Conservation (phyloP, 1,284 basidiomycete species). For the Trichosporon faecale region DNA sequence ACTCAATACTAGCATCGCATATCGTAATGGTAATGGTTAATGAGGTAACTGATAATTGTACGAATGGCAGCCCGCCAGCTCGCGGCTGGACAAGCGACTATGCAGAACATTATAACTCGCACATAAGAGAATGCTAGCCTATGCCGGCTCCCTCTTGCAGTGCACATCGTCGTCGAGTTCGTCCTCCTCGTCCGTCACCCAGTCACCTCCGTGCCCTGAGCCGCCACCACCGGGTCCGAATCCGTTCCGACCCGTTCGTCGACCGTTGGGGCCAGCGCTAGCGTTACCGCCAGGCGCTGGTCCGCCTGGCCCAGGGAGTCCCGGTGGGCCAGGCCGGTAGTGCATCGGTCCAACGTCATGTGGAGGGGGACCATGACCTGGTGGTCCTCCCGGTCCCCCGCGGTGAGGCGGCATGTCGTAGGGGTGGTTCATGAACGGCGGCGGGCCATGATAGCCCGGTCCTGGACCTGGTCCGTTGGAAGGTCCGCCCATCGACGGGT, state of each 20-base stretch:
- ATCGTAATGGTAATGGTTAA: background rate
- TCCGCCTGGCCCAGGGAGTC: constrained; percentile 15
- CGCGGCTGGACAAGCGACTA: background rate
- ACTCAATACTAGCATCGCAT: background rate
- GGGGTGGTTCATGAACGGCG: constrained; percentile 14
- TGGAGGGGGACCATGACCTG: constrained; percentile 11
- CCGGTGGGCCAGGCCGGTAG: constrained; percentile 6
- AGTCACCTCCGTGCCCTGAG: constrained; percentile 1
- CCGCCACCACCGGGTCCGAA: background rate
- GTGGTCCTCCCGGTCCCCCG: constrained; percentile 10
- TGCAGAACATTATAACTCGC: constrained; percentile 5
- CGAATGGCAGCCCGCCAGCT: background rate
- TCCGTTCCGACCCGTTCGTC: background rate
- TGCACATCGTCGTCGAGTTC: constrained; percentile 24
- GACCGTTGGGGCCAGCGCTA: background rate
- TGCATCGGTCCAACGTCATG: constrained; percentile 15
- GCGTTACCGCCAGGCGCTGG: constrained; percentile 16
- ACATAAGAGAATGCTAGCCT: background rate
- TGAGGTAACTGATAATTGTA: background rate
- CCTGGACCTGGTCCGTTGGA: background rate
- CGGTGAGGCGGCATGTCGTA: constrained; percentile 13
- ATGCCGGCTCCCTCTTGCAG: constrained; percentile 6
- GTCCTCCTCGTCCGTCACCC: constrained; percentile 26
- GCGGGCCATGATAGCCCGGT: constrained; percentile 1
- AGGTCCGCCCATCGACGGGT: constrained; percentile 9